Percentiles rank a stretch among this genome's conserved stretches.
Conservation (phyloP, 208 protist species). For the Acanthamoeba castellanii region DNA sequence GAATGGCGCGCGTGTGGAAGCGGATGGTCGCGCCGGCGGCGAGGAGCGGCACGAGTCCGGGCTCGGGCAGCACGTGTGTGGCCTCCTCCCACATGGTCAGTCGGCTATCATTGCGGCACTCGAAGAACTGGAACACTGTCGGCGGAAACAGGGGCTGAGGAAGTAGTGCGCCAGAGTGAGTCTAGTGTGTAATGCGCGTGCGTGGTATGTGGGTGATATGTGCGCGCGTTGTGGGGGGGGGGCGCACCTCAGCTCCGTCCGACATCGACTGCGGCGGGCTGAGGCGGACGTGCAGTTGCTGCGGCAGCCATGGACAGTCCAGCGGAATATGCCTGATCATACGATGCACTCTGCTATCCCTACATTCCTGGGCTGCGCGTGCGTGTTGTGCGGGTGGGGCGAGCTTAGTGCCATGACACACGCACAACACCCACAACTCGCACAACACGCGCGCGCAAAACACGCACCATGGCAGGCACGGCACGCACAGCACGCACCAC, state of each 20-base stretch:
- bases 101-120: neutral
- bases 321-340: neutral
- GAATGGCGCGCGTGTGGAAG: neutral
- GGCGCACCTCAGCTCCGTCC: neutral
- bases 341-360: neutral
- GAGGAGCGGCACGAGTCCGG: neutral
- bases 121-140: neutral
- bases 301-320: neutral
- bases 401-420: no score
- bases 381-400: no score
- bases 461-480: no score
- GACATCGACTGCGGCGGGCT: neutral
- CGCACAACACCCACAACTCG: neutral
- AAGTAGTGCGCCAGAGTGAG: neutral
- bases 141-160: constrained; percentile 3
- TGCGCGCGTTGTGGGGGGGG: neutral
- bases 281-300: neutral
- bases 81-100: neutral
- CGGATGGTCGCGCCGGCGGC: neutral
- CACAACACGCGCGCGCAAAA: no score
- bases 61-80: neutral
- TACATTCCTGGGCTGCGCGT: neutral
- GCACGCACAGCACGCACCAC: no score
- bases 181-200: no score
- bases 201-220: neutral